Conservation (phyloP, 106 monocot species). For the Iris macrosiphon region DNA sequence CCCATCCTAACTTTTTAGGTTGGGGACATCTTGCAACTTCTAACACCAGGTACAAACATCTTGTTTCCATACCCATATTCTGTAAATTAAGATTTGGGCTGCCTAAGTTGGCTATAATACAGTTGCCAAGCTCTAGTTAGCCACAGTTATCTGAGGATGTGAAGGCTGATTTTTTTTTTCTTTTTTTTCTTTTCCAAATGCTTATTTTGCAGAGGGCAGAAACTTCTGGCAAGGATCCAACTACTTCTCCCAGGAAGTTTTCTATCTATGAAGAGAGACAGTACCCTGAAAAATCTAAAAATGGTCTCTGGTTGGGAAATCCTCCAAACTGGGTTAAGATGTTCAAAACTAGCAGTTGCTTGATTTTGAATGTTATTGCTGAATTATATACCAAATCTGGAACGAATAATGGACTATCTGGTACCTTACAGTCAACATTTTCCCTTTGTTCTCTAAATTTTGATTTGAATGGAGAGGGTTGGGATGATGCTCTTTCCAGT, state of each 20-base stretch:
- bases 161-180: no score
- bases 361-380: conserved; percentile 47
- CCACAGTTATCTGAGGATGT: no score
- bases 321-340: conserved; percentile 66
- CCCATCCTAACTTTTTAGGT: no score
- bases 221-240: conserved; percentile 6
- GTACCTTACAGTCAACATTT: conserved; percentile 34
- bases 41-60: no score
- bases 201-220: conserved; percentile 8
- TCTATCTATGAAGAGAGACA: background rate
- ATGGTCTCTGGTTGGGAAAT: conserved; percentile 46
- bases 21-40: no score
- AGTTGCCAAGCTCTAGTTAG: no score
- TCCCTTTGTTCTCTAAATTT: conserved; percentile 20
- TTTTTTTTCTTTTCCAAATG: no score
- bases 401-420: conserved; percentile 35
- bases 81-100: no score
- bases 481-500: conserved; percentile 32
- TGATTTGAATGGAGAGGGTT: conserved; percentile 25
- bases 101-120: no score
- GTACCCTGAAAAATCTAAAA: conserved; percentile 11
- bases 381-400: conserved; percentile 27
- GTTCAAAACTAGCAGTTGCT: conserved; percentile 37
- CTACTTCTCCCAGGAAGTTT: conserved; percentile 1
- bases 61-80: no score